Conservation (phyloP, 495 filamentous ascomycete genomes). For the Aspergillus avenaceus region DNA sequence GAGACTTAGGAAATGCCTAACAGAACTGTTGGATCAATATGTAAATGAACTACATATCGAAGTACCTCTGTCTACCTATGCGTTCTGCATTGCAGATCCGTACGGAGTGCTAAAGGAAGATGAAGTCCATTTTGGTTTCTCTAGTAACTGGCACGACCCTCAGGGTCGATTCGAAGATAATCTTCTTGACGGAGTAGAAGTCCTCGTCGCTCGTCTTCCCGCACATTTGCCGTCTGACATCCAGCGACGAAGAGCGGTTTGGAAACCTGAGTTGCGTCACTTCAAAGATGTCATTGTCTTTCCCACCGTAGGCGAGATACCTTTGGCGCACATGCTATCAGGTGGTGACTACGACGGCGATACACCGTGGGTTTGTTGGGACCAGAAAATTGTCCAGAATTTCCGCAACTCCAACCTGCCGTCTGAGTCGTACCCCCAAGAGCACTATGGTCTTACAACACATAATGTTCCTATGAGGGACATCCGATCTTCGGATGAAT, state of each 20-base stretch:
- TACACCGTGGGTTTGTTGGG: slow-evolving; percentile 88
- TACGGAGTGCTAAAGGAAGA: slow-evolving; percentile 62
- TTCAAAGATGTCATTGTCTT: slow-evolving; percentile 88
- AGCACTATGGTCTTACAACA: slow-evolving; percentile 56
- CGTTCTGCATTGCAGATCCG: slow-evolving; percentile 81
- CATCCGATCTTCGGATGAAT: slow-evolving; percentile 29
- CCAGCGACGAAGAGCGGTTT: slow-evolving; percentile 63
- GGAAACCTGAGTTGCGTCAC: slow-evolving; percentile 63
- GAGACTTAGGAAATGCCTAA: slow-evolving; percentile 50
- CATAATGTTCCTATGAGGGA: slow-evolving; percentile 43
- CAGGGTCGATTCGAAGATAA: slow-evolving; percentile 56
- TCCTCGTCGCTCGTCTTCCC: slow-evolving; percentile 82
- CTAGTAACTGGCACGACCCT: slow-evolving; percentile 53
- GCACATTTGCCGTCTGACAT: slow-evolving; percentile 81
- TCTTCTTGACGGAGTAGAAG: slow-evolving; percentile 61
- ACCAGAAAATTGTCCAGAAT: slow-evolving; percentile 63
- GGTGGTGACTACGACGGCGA: slow-evolving; percentile 97
- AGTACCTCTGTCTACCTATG: slow-evolving; percentile 69
- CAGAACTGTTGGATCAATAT: slow-evolving; percentile 49
- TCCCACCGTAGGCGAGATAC: slow-evolving; percentile 60
- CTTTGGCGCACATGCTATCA: slow-evolving; percentile 77
- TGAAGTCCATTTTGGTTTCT: slow-evolving; percentile 80
- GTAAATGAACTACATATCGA: slow-evolving; percentile 64
- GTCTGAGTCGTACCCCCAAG: slow-evolving; percentile 30
- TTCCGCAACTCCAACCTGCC: slow-evolving; percentile 70